Percentiles rank a stretch among this genome's conserved stretches.
These are phyloP conservation scores for Stephanodiscus triporus DNA, from an alignment of 108 stramenopile genomes.

Conservation along the genomic window DNA sequence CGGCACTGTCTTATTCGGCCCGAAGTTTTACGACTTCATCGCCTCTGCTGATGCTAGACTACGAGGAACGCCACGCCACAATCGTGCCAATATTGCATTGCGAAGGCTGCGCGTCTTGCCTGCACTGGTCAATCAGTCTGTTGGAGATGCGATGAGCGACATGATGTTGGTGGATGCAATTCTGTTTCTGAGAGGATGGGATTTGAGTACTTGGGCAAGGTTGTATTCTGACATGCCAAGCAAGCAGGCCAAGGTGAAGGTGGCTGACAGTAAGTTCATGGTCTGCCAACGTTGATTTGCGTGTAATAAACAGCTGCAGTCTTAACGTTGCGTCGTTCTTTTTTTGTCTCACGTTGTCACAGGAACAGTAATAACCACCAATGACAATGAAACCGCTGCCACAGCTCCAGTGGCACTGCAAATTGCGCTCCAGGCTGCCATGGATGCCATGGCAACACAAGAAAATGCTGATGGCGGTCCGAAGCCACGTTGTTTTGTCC, in stretches of 20 bases:
- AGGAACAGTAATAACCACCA: conserved; percentile 74
- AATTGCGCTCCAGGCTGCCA: conserved; percentile 73
- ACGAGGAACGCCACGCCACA: conserved; percentile 31
- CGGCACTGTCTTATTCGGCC: conserved; percentile 95
- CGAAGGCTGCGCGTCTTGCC: conserved; percentile 59
- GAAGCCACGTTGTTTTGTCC: conserved; percentile 90
- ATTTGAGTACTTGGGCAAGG: conserved; percentile 75
- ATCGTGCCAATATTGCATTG: conserved; percentile 47
- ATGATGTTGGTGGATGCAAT: conserved; percentile 93
- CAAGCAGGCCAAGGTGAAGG: conserved; percentile 92
- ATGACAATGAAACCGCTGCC: conserved; percentile 91
- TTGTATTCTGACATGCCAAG: conserved; percentile 94
- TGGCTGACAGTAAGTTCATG: conserved; percentile 70
- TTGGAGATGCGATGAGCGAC: conserved; percentile 97
- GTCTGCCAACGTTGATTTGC: neutral
- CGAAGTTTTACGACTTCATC: conserved; percentile 53
- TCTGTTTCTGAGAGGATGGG: conserved; percentile 67
- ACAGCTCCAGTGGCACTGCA: conserved; percentile 82
- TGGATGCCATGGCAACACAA: conserved; percentile 49
- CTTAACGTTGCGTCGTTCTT: neutral
- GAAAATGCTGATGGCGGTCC: conserved; percentile 29
- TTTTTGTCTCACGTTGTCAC: neutral
- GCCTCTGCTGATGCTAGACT: conserved; percentile 38
- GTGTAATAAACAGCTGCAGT: neutral
- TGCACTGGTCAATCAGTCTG: conserved; percentile 90